phyloP scores from a whole-genome alignment of 2,329 filamentous ascomycete genomes.

The Fusarium coffeatum region DNA sequence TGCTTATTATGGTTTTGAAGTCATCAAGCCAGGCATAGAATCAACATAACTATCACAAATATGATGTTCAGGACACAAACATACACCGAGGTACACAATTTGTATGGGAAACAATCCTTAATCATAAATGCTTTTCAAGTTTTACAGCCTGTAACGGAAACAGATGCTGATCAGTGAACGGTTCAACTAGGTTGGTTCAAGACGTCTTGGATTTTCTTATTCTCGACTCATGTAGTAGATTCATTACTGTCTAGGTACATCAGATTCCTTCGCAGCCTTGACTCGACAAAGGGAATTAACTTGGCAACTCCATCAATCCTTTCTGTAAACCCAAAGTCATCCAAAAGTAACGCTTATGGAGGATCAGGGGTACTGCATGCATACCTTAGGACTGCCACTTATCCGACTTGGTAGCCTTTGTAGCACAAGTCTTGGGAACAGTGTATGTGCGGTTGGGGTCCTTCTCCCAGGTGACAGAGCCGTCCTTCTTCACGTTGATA shows the following conservation, averaged over 20 bases:
- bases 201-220: background rate
- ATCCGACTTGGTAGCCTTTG: conserved; percentile 45
- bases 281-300: background rate
- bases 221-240: background rate
- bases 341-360: background rate
- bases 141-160: background rate
- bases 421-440: conserved; percentile 49
- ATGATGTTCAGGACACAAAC: background rate
- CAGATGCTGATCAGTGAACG: background rate
- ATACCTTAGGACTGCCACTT: conserved; percentile 45
- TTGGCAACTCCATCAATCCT: background rate
- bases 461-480: conserved; percentile 71
- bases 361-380: background rate
- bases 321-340: background rate
- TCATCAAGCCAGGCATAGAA: conserved; percentile 22
- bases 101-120: background rate
- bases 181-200: background rate
- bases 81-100: background rate
- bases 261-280: background rate
- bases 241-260: background rate
- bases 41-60: conserved; percentile 18
- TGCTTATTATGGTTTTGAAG: conserved; percentile 10
- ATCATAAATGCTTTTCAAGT: background rate
- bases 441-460: conserved; percentile 63
- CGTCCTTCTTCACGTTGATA: conserved; percentile 67